Evolutionary conservation across 768 basidiomycete genomes (phyloP), one percentile per base, ranked within the genome.

Genomic region (Phaeotremella fagi): DNA sequence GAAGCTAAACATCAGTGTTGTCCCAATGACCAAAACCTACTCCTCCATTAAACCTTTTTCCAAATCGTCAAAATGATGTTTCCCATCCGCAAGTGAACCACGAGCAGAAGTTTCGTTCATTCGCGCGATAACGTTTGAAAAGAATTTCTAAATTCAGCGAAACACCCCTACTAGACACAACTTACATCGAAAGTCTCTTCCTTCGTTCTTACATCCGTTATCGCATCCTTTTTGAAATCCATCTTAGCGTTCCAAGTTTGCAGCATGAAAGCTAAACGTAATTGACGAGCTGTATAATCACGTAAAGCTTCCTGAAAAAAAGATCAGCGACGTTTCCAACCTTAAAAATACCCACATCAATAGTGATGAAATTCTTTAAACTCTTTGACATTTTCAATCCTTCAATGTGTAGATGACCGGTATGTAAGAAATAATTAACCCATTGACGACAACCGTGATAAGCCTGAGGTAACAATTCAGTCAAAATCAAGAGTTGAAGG

Each of bases 301-400:
- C 83, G 78, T 15, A 99, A 75, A 26, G 92, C 89, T 76, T 95
- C 90, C 88, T 92, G 70, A 12, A 43, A 15, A 15, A 46, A 28
- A 36, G 20, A 47, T 29, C 36, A 33, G 38, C 52, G 35, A 4
- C 5, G 24, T 7, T 45, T 45, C 45, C 4, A 20, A 12, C 26
- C 36, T 23, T 9, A 20, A 16, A n/a, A 41, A 44, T 11, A 54
- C 75, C 49, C 38, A 75, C 76, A 35, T 74, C 73, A 52, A 99
- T 95, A 5, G 95, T 97, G 65, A 98, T 95, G 72, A 98, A 99
- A 71, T 99, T 99, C 75, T 99, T 99, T 58, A 99, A 77, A 9
- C 90, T 92, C 77, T 99, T 99, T 78, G 88, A 91, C 95, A 99
- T 99, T 76, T 99, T 99, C 54, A 95, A 78, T 7, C 95, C 95